A percentile compares a stretch with the other conserved stretches of the same genome.
Conservation (phyloP, 352 stramenopile genomes). For the Phytopythium montanum region DNA sequence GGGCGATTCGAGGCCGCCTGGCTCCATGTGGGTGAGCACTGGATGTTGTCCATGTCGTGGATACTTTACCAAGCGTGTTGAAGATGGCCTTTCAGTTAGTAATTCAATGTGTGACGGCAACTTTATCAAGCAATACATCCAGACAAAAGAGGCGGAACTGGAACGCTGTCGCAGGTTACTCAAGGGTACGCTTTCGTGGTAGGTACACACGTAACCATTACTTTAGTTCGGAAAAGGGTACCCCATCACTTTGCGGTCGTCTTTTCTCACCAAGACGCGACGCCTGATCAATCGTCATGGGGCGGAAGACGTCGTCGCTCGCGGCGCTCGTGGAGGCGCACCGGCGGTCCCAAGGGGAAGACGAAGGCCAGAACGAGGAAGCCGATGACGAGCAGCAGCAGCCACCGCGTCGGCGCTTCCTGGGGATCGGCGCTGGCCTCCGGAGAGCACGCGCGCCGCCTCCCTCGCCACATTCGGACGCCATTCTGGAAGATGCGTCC, state of each 20-base stretch:
- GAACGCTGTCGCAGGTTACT: no score
- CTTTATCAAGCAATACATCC: no score
- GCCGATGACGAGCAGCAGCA: not conserved
- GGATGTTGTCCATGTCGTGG: no score
- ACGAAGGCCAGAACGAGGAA: not conserved
- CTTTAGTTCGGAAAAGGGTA: no score
- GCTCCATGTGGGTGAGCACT: not conserved
- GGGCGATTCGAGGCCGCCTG: not conserved
- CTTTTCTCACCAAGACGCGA: no score
- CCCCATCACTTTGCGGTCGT: no score
- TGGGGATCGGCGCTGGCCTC: not conserved
- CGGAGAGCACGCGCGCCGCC: not conserved
- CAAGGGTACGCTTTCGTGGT: no score
- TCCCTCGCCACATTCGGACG: not conserved
- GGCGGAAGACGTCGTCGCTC: constrained; percentile 23
- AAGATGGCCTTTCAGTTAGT: no score
- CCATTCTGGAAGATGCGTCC: constrained; percentile 2
- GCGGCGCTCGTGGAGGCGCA: constrained; percentile 19
- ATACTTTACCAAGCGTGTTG: no score
- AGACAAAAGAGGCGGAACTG: no score
- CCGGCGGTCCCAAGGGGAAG: constrained; percentile 8
- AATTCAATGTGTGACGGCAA: no score
- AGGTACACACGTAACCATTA: no score
- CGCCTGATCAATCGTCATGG: not conserved
- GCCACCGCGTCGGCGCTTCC: not conserved